Conservation (phyloP, 129 eudicot species). For the Pulicaria dysenterica region DNA sequence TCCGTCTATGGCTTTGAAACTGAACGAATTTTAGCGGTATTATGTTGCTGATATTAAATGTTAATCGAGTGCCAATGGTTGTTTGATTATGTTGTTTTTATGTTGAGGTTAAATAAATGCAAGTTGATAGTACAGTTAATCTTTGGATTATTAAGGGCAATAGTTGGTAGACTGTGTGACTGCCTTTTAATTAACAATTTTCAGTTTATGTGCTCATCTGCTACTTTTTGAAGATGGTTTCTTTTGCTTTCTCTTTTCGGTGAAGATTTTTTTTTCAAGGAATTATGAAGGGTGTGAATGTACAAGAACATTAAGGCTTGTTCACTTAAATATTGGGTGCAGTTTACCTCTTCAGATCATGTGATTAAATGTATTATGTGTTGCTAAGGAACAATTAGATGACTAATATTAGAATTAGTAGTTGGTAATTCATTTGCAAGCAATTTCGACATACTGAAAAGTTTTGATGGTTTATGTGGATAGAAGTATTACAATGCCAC, state of each 20-base stretch:
- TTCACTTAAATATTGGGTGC: not conserved
- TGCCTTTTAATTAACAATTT: not conserved
- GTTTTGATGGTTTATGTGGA: not conserved
- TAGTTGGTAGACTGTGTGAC: no score
- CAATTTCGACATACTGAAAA: not conserved
- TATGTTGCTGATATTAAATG: no score
- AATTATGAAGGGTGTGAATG: not conserved
- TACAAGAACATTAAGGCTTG: not conserved
- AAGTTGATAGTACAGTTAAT: no score
- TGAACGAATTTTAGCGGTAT: no score
- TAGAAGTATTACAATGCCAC: not conserved
- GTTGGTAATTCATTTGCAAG: not conserved
- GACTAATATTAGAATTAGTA: not conserved
- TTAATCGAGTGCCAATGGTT: no score
- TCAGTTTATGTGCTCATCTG: not conserved
- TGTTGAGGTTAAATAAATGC: no score
- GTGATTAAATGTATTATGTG: not conserved
- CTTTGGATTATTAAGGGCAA: no score
- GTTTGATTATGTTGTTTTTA: no score
- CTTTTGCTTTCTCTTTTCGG: not conserved
- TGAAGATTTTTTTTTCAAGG: not conserved
- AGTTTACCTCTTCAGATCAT: not conserved
- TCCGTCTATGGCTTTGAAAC: no score
- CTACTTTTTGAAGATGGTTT: not conserved
- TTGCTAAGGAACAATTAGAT: constrained; percentile 6